Evolutionary conservation across 176 grass and related monocot species (phyloP).

Genomic region (Eleusine indica): DNA sequence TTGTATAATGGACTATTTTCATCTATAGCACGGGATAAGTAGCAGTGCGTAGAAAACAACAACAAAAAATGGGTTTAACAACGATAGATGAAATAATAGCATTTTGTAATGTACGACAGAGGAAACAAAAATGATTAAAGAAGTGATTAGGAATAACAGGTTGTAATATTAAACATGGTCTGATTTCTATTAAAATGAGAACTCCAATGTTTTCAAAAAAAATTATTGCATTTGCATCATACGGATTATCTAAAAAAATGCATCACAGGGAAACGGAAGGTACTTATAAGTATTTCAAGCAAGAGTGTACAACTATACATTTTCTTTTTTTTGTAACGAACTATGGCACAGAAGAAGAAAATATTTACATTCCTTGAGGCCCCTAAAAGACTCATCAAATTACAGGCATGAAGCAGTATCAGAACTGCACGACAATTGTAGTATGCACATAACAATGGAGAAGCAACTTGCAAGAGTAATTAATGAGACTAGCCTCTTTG

Average conservation of each 20-base stretch:
- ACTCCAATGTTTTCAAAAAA: not conserved
- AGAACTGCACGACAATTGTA: not conserved
- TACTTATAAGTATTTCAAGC: not conserved
- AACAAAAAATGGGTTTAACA: too few relatives aligned
- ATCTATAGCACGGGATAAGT: too few relatives aligned
- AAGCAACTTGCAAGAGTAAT: not conserved
- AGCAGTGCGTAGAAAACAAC: too few relatives aligned
- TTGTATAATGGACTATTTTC: too few relatives aligned
- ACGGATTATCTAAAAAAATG: too few relatives aligned
- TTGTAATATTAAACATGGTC: not conserved
- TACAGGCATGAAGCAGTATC: not conserved
- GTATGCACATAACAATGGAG: not conserved
- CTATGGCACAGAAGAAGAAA: not conserved
- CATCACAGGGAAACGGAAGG: conserved; percentile 9
- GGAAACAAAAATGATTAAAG: too few relatives aligned
- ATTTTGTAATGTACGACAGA: too few relatives aligned
- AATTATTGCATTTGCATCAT: not conserved
- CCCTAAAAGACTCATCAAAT: not conserved
- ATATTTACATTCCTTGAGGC: not conserved
- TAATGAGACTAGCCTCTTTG: conserved; percentile 20
- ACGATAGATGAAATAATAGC: too few relatives aligned
- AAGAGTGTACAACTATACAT: not conserved
- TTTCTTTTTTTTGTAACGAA: too few relatives aligned
- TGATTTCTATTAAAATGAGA: conserved; percentile 1
- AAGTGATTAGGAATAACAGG: not conserved